Percentiles rank a stretch among this genome's conserved stretches.
Conservation (phyloP, 2,329 filamentous ascomycete genomes). For the Myriangium duriaei region DNA sequence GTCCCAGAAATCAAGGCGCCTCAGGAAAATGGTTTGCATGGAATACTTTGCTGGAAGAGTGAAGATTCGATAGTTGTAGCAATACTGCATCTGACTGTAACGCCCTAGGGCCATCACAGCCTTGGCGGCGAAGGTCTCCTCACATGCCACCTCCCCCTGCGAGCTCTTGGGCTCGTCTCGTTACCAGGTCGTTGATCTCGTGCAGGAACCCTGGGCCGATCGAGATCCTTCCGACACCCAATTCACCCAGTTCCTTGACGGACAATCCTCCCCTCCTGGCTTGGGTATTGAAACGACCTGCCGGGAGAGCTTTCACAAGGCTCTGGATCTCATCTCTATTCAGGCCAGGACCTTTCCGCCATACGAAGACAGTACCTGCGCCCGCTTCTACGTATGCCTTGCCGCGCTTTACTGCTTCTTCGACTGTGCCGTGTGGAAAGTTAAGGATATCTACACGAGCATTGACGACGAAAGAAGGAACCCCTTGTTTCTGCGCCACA, state of each 20-base stretch:
- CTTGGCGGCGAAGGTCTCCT: too few relatives aligned
- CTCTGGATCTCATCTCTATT: conserved; percentile 34
- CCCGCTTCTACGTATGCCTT: conserved; percentile 46
- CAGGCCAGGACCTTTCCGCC: conserved; percentile 36
- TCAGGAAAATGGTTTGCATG: too few relatives aligned
- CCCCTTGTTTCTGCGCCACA: conserved; percentile 34
- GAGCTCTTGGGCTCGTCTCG: too few relatives aligned
- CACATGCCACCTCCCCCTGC: too few relatives aligned
- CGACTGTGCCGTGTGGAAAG: conserved; percentile 27
- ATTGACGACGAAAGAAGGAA: conserved; percentile 45
- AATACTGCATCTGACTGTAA: too few relatives aligned
- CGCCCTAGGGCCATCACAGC: too few relatives aligned
- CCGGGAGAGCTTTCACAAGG: conserved; percentile 38
- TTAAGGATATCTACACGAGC: conserved; percentile 45
- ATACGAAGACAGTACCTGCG: conserved; percentile 48
- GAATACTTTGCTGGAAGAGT: too few relatives aligned
- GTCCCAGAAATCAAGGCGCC: too few relatives aligned
- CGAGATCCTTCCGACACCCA: conserved; percentile 45
- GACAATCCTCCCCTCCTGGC: conserved; percentile 28
- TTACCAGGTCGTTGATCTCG: too few relatives aligned
- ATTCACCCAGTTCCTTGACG: conserved; percentile 18
- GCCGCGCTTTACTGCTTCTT: conserved; percentile 41
- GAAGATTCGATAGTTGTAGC: too few relatives aligned
- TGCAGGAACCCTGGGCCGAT: conserved; percentile 33
- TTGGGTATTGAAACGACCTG: conserved; percentile 36